Evolutionary conservation across 169 alveolate genomes (phyloP), one percentile per base, ranked within the genome.

Genomic region (Cryptosporidium sp.): DNA sequence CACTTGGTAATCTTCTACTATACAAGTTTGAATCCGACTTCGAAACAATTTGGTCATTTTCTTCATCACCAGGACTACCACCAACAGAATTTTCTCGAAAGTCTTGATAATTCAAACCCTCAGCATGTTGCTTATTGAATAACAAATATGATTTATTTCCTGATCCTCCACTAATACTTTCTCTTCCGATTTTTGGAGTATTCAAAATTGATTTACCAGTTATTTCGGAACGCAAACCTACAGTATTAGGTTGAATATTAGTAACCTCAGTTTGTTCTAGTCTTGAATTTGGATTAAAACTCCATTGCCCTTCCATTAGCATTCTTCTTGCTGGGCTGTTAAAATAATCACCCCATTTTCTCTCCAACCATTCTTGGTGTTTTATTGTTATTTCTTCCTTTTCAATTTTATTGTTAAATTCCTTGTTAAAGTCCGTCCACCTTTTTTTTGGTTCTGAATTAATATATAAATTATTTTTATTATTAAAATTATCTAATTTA

Each of bases 161-260:
- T 23, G 80, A 65, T 37, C 86, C 86, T 12, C 86, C 86, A 50
- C 62, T 55, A 16, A 73, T 14, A 26, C 75, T 59, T 62, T 80
- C 75, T 43, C 80, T 58, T 26, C 89, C 89, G 18, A 80, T 52
- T 62, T 59, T 80, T 21, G 89, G 89, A 29, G 89, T 80, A 7
- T 50, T 65, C 68, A 80, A 33, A 23, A 80, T 65, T 9, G 89
- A 62, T 18, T 80, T 80, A 9, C 89, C 89, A n/a, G 89, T 80
- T 3, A 80, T 61, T 48, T 80, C 75, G 12, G 89, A 80, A 16
- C 75, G 55, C 31, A 80, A 45, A 1, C 74, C 89, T 12, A 59
- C 37, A 18, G 74, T 41, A 80, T 80, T 80, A 10, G 89, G 89
- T 6, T 62, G 74, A 37, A 73, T 59, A 43, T 37, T 55, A 23